phyloP scores from a whole-genome alignment of 2,329 filamentous ascomycete species.

The Monosporascus cannonballus region DNA sequence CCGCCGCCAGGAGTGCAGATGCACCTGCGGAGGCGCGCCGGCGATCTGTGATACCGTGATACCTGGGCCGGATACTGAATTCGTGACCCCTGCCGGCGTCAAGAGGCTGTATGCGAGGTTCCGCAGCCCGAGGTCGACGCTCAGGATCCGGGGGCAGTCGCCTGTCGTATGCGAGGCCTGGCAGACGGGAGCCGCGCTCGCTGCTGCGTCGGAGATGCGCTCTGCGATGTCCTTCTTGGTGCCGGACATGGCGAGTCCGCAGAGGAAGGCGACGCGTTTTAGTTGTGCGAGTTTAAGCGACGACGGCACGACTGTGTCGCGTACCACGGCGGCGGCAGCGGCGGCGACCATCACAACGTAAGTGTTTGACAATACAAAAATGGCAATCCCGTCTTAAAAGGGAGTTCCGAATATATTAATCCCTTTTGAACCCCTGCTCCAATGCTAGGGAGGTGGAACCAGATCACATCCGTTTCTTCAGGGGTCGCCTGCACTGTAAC shows the following conservation, averaged over 20 bases:
- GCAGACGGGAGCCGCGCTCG: neutral
- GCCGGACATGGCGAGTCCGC: conserved; percentile 53
- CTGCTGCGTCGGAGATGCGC: conserved; percentile 38
- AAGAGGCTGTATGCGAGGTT: conserved; percentile 73
- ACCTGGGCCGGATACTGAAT: conserved; percentile 6
- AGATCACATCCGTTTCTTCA: no score
- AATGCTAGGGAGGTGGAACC: no score
- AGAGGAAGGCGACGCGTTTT: conserved; percentile 53
- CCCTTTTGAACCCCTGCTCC: no score
- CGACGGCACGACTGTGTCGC: conserved; percentile 1
- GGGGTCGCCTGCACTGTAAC: no score
- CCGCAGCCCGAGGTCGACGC: conserved; percentile 78
- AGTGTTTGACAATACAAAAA: no score
- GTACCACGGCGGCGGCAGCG: neutral
- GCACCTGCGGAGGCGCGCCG: conserved; percentile 11
- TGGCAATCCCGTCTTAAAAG: no score
- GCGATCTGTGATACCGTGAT: neutral
- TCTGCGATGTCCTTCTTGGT: conserved; percentile 49
- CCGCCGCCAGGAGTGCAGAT: conserved; percentile 30
- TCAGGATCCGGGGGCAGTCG: conserved; percentile 48
- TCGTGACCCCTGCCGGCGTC: conserved; percentile 13
- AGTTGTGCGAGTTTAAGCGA: conserved; percentile 46
- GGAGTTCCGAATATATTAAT: no score
- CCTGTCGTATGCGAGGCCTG: conserved; percentile 11
- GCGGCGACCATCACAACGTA: neutral